Evolutionary conservation across 1,284 basidiomycete genomes (phyloP), one percentile per base, ranked within the genome.

Genomic region (Ustilago xerochloae): DNA sequence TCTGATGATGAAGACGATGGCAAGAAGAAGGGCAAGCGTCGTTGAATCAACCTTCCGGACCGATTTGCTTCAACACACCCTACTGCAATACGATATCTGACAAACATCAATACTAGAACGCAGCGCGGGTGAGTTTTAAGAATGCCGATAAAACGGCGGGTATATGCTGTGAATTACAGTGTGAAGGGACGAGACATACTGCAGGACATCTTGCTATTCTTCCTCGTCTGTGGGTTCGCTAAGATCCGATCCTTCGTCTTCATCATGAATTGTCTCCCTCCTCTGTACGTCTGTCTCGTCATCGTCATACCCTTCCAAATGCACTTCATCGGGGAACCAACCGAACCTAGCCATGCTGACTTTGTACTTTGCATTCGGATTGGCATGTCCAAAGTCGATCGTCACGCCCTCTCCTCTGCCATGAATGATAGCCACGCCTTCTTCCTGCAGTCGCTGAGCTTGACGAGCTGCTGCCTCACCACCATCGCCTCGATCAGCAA

Each of bases 401-500:
- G 59, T 66, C 15, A 79, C 57, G 32, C 74, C 74, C 13, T 69
- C 56, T 2, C 67, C 66, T 18, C 60, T 33, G 1, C 70, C 57
- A 35, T 77, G 63, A n/a, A 55, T 68, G 8, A 83, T 62, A 30
- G 53, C 58, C 22, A 83, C 76, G 8, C 77, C 75, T 62, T 83
- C 82, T 2, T 39, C 1, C 3, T 41, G 62, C 7, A 84, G 53
- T 4, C 65, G 33, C 24, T 81, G 59, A 0, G 81, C 82, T 55
- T 84, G 82, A 1, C 75, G 15, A 2, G 53, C 38, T 4, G 81
- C 81, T 4, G 76, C 82, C 3, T 62, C 45, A 1, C 81, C 82
- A 13, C 80, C 80, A 55, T 83, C 81, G 12, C 82, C 82, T n/a
- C 82, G 68, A 22, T 80, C 77, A 6, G 81, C 75, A 50, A 84